A percentile compares a stretch with the other conserved stretches of the same genome.
Evolutionary conservation across 352 stramenopile species (phyloP).

Genomic region (Phytopythium sindhum): DNA sequence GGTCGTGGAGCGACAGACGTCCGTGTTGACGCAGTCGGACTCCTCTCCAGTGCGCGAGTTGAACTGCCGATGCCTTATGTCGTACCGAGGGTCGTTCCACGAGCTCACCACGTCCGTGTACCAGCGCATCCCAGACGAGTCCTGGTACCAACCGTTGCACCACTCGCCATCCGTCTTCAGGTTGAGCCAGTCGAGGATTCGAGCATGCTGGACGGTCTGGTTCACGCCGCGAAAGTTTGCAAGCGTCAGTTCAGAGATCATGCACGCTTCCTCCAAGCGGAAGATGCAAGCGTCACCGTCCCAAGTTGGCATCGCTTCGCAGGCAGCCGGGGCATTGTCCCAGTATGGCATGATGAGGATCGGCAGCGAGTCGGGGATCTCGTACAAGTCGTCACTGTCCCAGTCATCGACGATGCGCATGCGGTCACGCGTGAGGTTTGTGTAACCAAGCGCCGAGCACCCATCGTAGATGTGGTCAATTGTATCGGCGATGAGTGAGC

Average conservation of each 20-base stretch:
- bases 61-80: conserved; percentile 20
- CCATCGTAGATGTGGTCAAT: conserved; percentile 7
- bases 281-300: conserved; percentile 6
- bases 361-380: conserved; percentile 7
- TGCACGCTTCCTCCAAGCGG: no score
- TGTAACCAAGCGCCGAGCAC: conserved; percentile 7
- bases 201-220: conserved; percentile 7
- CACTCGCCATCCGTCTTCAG: conserved; percentile 9
- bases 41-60: conserved; percentile 18
- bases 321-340: conserved; percentile 2
- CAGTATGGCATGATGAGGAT: conserved; percentile 14
- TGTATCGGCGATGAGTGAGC: conserved; percentile 6
- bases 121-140: conserved; percentile 16
- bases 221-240: conserved; percentile 16
- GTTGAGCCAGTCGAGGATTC: conserved; percentile 15
- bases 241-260: not conserved
- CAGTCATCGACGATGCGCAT: not conserved
- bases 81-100: conserved; percentile 11
- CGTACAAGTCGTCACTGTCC: not conserved
- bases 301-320: conserved; percentile 9
- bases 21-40: conserved; percentile 8
- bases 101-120: conserved; percentile 21
- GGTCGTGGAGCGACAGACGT: not conserved
- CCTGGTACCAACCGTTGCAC: conserved; percentile 30
- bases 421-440: conserved; percentile 7